These are phyloP conservation scores for Hordeum vulgare DNA, from an alignment of 176 grass and related monocot species.

Conservation along the genomic window DNA sequence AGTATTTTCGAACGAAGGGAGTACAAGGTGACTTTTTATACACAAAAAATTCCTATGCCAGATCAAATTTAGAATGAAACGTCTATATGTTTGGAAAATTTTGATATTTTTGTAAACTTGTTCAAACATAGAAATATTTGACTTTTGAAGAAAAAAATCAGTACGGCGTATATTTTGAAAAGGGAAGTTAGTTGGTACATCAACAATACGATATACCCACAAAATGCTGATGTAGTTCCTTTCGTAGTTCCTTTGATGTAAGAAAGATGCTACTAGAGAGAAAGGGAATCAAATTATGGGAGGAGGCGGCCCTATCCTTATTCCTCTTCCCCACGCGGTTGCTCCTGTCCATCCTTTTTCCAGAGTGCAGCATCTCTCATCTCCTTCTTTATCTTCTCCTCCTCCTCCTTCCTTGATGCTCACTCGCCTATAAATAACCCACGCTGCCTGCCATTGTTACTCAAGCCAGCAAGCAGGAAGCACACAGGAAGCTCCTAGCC, in stretches of 20 bases:
- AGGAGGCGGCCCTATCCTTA: not conserved
- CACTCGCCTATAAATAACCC: constrained; percentile 22
- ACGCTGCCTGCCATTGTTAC: not conserved
- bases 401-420: not conserved
- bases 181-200: too few species aligned
- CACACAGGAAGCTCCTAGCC: not conserved
- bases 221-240: too few species aligned
- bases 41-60: too few species aligned
- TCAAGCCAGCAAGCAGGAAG: constrained; percentile 19
- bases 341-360: constrained; percentile 17
- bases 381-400: not conserved
- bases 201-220: too few species aligned
- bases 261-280: not conserved
- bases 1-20: too few species aligned
- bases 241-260: not conserved
- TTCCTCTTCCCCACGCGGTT: not conserved
- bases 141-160: too few species aligned
- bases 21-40: too few species aligned
- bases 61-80: too few species aligned
- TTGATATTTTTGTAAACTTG: too few species aligned
- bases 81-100: too few species aligned
- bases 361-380: not conserved
- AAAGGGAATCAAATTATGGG: not conserved
- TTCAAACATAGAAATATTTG: too few species aligned
- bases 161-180: too few species aligned